phyloP scores from a whole-genome alignment of 805 yeast species.

The Metschnikowia rubicola region DNA sequence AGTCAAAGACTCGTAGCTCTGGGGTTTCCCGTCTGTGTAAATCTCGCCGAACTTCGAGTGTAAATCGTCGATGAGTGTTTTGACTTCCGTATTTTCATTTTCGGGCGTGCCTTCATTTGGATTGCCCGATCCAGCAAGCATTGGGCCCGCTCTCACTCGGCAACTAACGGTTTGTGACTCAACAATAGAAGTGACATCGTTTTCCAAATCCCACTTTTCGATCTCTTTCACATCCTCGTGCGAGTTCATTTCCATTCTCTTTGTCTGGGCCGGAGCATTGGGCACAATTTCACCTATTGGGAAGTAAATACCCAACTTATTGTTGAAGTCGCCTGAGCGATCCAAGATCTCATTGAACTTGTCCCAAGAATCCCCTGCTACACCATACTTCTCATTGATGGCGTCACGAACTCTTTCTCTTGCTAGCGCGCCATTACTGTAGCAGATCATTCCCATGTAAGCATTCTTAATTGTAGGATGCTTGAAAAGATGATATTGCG shows the following conservation, averaged over 20 bases:
- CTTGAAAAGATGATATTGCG: conserved; percentile 78
- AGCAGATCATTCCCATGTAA: conserved; percentile 94
- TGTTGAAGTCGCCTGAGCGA: conserved; percentile 29
- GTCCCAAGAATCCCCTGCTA: conserved; percentile 49
- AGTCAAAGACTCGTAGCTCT: conserved; percentile 39
- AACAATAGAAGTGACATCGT: conserved; percentile 73
- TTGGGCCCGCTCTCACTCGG: conserved; percentile 73
- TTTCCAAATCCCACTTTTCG: conserved; percentile 44
- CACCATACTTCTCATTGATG: conserved; percentile 45
- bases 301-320: conserved; percentile 73
- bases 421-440: conserved; percentile 87
- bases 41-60: conserved; percentile 38
- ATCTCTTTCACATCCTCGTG: conserved; percentile 24
- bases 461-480: conserved; percentile 78
- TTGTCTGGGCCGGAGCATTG: conserved; percentile 61
- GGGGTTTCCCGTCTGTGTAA: conserved; percentile 49
- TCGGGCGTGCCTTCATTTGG: conserved; percentile 3
- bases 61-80: conserved; percentile 25
- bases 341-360: conserved; percentile 56
- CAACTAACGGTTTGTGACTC: conserved; percentile 87
- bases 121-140: conserved; percentile 44
- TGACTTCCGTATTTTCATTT: conserved; percentile 7
- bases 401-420: conserved; percentile 71
- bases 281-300: conserved; percentile 93
- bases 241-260: conserved; percentile 44